Evolutionary conservation across 1,284 basidiomycete species (phyloP).

Genomic region (Pseudomicrostroma phylloplanum): DNA sequence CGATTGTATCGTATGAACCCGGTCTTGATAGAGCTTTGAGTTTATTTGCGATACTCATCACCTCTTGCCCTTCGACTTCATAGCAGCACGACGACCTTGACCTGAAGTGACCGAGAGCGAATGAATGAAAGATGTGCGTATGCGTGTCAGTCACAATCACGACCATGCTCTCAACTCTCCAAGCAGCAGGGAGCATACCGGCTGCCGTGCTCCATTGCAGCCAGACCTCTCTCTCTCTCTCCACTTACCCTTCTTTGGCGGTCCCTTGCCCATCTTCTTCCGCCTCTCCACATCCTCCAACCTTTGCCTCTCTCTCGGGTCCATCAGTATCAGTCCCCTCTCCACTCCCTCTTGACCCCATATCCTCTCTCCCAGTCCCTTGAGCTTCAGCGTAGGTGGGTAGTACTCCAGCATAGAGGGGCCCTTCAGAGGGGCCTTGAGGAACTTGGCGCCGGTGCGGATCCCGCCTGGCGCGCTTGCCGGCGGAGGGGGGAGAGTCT

Average conservation of each 20-base stretch:
- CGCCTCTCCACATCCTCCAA: conserved; percentile 39
- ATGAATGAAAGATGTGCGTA: too few relatives aligned
- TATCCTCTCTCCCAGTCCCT: conserved; percentile 1
- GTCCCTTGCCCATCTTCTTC: conserved; percentile 45
- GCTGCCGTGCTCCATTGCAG: too few relatives aligned
- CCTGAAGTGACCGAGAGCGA: too few relatives aligned
- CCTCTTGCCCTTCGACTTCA: too few relatives aligned
- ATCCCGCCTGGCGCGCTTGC: conserved; percentile 9
- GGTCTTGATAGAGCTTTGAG: too few relatives aligned
- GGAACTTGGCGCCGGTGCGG: conserved; percentile 40
- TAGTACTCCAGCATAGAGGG: conserved; percentile 46
- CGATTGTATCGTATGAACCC: too few relatives aligned
- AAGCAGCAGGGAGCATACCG: too few relatives aligned
- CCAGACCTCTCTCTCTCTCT: not conserved
- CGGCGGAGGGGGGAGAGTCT: conserved; percentile 7
- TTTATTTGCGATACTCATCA: too few relatives aligned
- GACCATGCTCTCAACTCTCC: too few relatives aligned
- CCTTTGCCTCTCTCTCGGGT: conserved; percentile 31
- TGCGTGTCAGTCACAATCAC: too few relatives aligned
- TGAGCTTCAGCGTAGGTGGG: conserved; percentile 37
- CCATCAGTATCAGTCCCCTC: conserved; percentile 20
- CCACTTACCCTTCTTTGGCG: conserved; percentile 49
- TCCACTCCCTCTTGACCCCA: conserved; percentile 1
- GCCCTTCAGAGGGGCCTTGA: conserved; percentile 36
- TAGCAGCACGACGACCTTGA: too few relatives aligned